These are phyloP conservation scores for Isabelozyma heimii DNA, from an alignment of 805 yeast species.

Conservation along the genomic window DNA sequence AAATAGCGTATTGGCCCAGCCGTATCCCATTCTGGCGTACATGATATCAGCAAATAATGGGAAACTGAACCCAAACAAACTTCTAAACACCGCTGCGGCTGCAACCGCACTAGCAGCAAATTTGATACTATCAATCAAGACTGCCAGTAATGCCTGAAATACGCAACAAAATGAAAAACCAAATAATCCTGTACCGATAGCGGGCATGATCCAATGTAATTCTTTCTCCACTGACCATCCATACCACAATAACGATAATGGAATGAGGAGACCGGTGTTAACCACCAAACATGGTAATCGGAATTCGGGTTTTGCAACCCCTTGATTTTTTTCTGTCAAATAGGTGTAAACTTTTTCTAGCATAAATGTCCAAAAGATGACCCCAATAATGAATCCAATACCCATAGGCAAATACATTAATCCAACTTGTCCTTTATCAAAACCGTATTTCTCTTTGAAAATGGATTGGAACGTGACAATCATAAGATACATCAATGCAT, in stretches of 20 bases:
- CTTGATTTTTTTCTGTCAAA: conserved; percentile 24
- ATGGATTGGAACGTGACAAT: conserved; percentile 37
- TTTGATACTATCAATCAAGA: conserved; percentile 31
- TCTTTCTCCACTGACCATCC: conserved; percentile 39
- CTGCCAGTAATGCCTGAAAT: conserved; percentile 36
- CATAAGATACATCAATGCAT: conserved; percentile 42
- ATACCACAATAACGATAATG: conserved; percentile 36
- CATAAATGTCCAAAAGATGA: conserved; percentile 25
- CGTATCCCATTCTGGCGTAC: conserved; percentile 33
- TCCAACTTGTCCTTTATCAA: conserved; percentile 27
- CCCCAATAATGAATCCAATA: conserved; percentile 32
- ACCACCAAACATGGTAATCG: conserved; percentile 33
- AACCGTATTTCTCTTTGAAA: conserved; percentile 28
- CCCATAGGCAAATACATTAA: conserved; percentile 42
- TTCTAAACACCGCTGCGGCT: conserved; percentile 41
- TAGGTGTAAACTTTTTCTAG: conserved; percentile 22
- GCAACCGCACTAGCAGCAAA: conserved; percentile 40
- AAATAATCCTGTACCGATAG: conserved; percentile 34
- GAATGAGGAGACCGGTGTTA: conserved; percentile 29
- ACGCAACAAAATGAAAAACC: conserved; percentile 36
- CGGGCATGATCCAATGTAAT: conserved; percentile 39
- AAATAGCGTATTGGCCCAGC: conserved; percentile 42
- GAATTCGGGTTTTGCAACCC: conserved; percentile 36
- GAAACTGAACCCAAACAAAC: conserved; percentile 35
- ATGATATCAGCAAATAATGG: conserved; percentile 37